Evolutionary conservation across 2,329 filamentous ascomycete species (phyloP).

Genomic region (Cladosporium sp.): DNA sequence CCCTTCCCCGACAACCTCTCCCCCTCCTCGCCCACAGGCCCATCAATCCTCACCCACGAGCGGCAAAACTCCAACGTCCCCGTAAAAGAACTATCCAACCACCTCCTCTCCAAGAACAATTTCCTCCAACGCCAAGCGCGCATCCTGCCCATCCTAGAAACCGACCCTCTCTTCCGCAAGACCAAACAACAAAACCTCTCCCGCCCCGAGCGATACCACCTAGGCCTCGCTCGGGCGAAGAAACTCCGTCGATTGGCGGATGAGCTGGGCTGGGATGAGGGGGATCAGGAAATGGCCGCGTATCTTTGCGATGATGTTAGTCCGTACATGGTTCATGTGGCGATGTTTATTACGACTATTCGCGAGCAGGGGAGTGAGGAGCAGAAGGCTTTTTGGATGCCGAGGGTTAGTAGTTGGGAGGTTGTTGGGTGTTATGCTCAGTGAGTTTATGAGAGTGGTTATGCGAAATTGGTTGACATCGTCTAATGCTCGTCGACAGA

Average conservation of each 20-base stretch:
- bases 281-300: conserved; percentile 49
- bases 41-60: conserved; percentile 43
- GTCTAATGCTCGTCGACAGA: conserved; percentile 7
- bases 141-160: conserved; percentile 41
- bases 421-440: conserved; percentile 51
- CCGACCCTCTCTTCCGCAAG: conserved; percentile 48
- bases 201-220: conserved; percentile 48
- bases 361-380: conserved; percentile 46
- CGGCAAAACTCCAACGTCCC: conserved; percentile 41
- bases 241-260: conserved; percentile 43
- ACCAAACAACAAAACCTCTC: conserved; percentile 48
- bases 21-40: conserved; percentile 42
- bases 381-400: conserved; percentile 47
- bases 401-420: conserved; percentile 45
- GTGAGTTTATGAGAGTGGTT: conserved; percentile 5
- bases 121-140: conserved; percentile 46
- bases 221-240: conserved; percentile 50
- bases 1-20: conserved; percentile 49
- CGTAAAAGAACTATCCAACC: conserved; percentile 41
- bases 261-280: conserved; percentile 44
- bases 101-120: conserved; percentile 44
- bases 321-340: conserved; percentile 48
- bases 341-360: conserved; percentile 50
- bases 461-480: background rate
- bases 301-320: conserved; percentile 52